Conservation (phyloP, 805 yeast species). For the Schwanniomyces polymorphus region DNA sequence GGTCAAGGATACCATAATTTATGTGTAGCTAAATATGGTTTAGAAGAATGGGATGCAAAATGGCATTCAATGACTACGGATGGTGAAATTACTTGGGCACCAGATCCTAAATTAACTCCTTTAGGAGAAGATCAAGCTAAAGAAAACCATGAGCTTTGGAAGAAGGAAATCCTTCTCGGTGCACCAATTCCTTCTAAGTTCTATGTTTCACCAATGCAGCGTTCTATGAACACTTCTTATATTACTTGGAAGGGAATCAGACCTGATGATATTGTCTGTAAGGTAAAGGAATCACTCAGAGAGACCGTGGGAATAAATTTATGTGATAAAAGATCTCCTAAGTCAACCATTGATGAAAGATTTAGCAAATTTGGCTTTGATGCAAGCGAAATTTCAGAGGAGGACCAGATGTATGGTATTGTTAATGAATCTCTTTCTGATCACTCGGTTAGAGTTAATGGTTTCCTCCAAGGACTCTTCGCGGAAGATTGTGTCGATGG, state of each 20-base stretch:
- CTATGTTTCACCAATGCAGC: slow-evolving; percentile 63
- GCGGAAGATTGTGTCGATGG: slow-evolving; percentile 14
- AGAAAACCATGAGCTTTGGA: slow-evolving; percentile 46
- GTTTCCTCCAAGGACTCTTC: slow-evolving; percentile 38
- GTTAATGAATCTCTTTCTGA: slow-evolving; percentile 47
- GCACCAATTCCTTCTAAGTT: slow-evolving; percentile 58
- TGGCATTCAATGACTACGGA: slow-evolving; percentile 55
- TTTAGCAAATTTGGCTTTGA: slow-evolving; percentile 35
- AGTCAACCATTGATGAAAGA: slow-evolving; percentile 36
- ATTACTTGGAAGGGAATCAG: slow-evolving; percentile 49
- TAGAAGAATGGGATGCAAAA: slow-evolving; percentile 54
- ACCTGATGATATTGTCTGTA: slow-evolving; percentile 22
- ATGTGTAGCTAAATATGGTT: slow-evolving; percentile 54
- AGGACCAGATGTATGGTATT: slow-evolving; percentile 47
- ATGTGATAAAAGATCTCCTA: slow-evolving; percentile 57
- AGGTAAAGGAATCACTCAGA: slow-evolving; percentile 46
- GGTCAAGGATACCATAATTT: slow-evolving; percentile 71
- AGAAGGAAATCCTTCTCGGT: slow-evolving; percentile 40
- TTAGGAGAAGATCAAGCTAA: slow-evolving; percentile 58
- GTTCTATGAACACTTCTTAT: slow-evolving; percentile 58
- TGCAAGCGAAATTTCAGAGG: slow-evolving; percentile 46
- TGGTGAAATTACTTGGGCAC: slow-evolving; percentile 56
- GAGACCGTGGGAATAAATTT: slow-evolving; percentile 62
- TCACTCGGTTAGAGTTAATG: slow-evolving; percentile 49
- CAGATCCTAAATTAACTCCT: slow-evolving; percentile 60